Conservation (phyloP, 345 rosid genomes). For the Populus euphratica region DNA sequence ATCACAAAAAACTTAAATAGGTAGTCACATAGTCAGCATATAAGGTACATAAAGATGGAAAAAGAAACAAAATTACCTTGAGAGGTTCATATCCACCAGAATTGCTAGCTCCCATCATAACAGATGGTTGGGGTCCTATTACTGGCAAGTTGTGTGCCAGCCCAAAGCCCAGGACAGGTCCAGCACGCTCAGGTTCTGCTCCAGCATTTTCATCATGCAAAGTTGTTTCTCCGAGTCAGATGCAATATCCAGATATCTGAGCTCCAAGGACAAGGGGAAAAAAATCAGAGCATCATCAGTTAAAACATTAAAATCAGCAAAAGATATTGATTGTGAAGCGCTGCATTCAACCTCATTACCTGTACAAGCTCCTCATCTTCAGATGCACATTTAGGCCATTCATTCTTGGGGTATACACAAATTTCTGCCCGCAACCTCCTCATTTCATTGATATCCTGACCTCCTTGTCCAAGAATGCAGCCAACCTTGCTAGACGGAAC, state of each 20-base stretch:
- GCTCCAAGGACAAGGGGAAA: neutral
- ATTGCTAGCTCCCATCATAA: conserved; percentile 25
- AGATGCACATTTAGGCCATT: conserved; percentile 48
- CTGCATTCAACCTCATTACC: conserved; percentile 23
- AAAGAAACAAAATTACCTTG: conserved; percentile 30
- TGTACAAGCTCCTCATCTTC: conserved; percentile 64
- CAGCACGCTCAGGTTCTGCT: conserved; percentile 32
- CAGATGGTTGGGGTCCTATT: conserved; percentile 29
- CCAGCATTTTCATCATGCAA: conserved; percentile 43
- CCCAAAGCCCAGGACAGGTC: conserved; percentile 32
- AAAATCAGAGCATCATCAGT: neutral
- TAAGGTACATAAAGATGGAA: neutral
- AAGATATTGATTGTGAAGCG: neutral
- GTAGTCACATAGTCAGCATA: neutral
- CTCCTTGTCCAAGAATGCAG: conserved; percentile 64
- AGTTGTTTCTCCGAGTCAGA: conserved; percentile 48
- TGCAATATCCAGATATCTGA: conserved; percentile 57
- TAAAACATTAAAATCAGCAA: neutral
- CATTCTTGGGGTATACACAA: conserved; percentile 53
- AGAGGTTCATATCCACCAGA: conserved; percentile 37
- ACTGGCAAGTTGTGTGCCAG: conserved; percentile 31
- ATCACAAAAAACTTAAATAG: neutral
- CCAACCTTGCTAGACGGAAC: conserved; percentile 60
- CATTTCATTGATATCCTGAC: conserved; percentile 61
- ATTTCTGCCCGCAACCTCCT: conserved; percentile 57